Base-by-base conservation (phyloP, 371 early-diverging fungal genomes). In the Mucor circinelloides region DNA sequence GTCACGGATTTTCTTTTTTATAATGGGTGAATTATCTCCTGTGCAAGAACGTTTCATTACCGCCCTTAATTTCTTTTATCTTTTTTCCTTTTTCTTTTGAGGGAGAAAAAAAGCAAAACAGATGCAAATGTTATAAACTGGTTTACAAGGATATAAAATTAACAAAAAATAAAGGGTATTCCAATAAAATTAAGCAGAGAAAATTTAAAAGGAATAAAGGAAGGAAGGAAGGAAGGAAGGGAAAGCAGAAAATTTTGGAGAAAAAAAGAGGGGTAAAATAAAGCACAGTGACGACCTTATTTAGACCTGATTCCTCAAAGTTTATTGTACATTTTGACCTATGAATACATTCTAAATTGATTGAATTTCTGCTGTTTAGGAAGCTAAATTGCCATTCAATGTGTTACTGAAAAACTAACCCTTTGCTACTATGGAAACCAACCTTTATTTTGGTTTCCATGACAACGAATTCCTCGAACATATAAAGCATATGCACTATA, bases 11-110 rank as follows among this genome's bases (percentile, higher is more conserved):
- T 66, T 70, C 58, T 70, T 70, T 66, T 58, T 70, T 59, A 66
- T 70, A 25, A 63, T 62, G 28, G 62, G 65, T 63, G 60, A 61
- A 40, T 64, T 63, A 48, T 65, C 62, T 59, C 57, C 66, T 21
- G 61, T 54, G 61, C 50, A 68, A 65, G 74, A 64, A 66, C 70
- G 67, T 70, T 67, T 70, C 68, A 74, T 70, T 50, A 64, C 54
- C 70, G 31, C 46, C 46, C 58, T 54, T 30, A n/a, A 34, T 32
- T 44, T 64, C 64, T 30, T 38, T 52, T 63, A 34, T 32, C 19
- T 38, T 28, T 30, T 48, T 60, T 56, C 32, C 58, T 36, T 66
- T 36, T 40, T 44, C 28, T 25, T 28, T 60, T 59, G 36, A 19
- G 32, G 17, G 10, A 46, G 15, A 62, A 30, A 50, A 50, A 60